A percentile compares a stretch with the other conserved stretches of the same genome.
These are phyloP conservation scores for Colletotrichum lentis DNA, from an alignment of 2,329 filamentous ascomycete species.

Conservation along the genomic window DNA sequence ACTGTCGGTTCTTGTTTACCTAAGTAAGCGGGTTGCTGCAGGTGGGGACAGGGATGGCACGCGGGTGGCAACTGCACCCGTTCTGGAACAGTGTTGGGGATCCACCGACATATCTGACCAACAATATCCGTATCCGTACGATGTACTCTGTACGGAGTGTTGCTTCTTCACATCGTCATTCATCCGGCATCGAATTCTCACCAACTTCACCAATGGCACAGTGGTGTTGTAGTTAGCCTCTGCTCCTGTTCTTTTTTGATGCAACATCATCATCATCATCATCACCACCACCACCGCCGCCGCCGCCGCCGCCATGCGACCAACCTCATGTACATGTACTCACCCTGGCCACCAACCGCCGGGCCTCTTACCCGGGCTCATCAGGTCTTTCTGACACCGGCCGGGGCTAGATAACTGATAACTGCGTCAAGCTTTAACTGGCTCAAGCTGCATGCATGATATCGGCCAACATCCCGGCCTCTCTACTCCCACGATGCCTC, in stretches of 20 bases:
- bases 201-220: too few species aligned
- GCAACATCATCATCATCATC: not conserved
- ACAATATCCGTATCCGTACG: too few species aligned
- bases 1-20: not conserved
- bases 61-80: slow-evolving; percentile 8
- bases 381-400: not conserved
- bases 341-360: not conserved
- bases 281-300: not conserved
- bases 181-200: not conserved
- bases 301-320: not conserved
- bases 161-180: not conserved
- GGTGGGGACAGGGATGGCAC: slow-evolving; percentile 13
- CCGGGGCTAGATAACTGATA: not conserved
- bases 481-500: not conserved
- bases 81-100: slow-evolving; percentile 4
- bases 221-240: too few species aligned
- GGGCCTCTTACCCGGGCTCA: not conserved
- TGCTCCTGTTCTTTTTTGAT: not conserved
- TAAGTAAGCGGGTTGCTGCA: slow-evolving; percentile 3
- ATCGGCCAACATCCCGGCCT: not conserved
- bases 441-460: not conserved
- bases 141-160: too few species aligned
- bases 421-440: not conserved
- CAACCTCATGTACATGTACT: not conserved
- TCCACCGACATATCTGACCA: not conserved